Evolutionary conservation across 176 grass and related monocot species (phyloP).

Genomic region (Phoenix dactylifera): DNA sequence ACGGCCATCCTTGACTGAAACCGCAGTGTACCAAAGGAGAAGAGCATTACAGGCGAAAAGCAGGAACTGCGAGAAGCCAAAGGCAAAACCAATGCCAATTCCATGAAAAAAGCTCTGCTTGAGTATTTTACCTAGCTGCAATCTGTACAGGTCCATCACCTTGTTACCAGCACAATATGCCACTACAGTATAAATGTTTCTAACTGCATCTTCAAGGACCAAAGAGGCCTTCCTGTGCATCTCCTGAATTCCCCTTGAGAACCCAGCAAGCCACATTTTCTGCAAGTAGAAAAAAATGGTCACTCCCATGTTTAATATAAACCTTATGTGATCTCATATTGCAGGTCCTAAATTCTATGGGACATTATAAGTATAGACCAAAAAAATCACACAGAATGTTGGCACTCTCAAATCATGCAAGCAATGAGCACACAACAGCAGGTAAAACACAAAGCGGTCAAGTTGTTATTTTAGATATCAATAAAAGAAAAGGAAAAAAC

Average conservation of each 20-base stretch:
- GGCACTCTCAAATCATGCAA: too few species aligned
- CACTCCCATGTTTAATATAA: slow-evolving; percentile 9
- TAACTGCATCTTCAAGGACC: slow-evolving; percentile 96
- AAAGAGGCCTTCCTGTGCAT: slow-evolving; percentile 98
- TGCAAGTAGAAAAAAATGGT: slow-evolving; percentile 25
- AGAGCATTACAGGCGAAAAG: slow-evolving; percentile 97
- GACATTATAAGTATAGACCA: neutral
- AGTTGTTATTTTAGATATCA: too few species aligned
- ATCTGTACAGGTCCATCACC: slow-evolving; percentile 89
- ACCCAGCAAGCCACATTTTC: slow-evolving; percentile 99
- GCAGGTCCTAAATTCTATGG: too few species aligned
- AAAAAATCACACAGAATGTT: neutral
- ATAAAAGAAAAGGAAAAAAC: too few species aligned
- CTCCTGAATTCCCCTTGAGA: slow-evolving; percentile 98
- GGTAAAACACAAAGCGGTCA: too few species aligned
- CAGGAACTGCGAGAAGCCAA: slow-evolving; percentile 94
- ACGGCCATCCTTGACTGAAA: slow-evolving; percentile 56
- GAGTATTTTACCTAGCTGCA: slow-evolving; percentile 82
- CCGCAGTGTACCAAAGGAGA: slow-evolving; percentile 89
- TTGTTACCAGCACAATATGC: slow-evolving; percentile 98
- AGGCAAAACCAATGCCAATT: slow-evolving; percentile 82
- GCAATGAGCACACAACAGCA: too few species aligned
- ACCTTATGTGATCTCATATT: too few species aligned
- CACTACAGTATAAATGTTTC: slow-evolving; percentile 99
- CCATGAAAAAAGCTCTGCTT: slow-evolving; percentile 84